Evolutionary conservation across 495 filamentous ascomycete genomes (phyloP).

Genomic region (Neurospora sp.): DNA sequence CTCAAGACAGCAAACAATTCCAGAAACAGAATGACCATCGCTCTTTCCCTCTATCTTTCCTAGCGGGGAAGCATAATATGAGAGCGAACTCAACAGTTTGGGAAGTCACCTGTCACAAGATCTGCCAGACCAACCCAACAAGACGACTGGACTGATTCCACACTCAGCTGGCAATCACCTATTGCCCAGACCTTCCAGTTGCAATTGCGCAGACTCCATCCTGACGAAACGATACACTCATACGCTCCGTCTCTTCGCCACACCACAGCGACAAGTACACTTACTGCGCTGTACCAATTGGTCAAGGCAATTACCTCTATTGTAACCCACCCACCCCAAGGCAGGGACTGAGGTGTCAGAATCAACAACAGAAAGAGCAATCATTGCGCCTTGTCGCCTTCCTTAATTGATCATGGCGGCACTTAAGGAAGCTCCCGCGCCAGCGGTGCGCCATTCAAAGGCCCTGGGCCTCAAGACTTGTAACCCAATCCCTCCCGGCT

Average conservation of each 20-base stretch:
- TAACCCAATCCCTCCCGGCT: background rate
- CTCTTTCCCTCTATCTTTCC: background rate
- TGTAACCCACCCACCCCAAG: background rate
- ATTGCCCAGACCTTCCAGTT: background rate
- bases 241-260: background rate
- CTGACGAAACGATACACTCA: background rate
- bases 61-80: background rate
- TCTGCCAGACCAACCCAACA: background rate
- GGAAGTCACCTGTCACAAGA: background rate
- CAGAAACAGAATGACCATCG: background rate
- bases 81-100: background rate
- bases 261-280: background rate
- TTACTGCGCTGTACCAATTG: background rate
- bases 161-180: background rate
- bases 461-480: background rate
- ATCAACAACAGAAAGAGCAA: background rate
- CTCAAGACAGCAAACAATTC: background rate
- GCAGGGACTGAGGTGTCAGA: background rate
- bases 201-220: background rate
- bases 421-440: background rate
- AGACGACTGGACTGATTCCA: background rate
- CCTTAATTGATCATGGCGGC: background rate
- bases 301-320: background rate
- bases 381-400: background rate
- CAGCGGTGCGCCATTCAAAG: background rate